A percentile compares a stretch with the other conserved stretches of the same genome.
phyloP scores from a whole-genome alignment of 768 basidiomycete genomes.

The Roridomyces roridus region DNA sequence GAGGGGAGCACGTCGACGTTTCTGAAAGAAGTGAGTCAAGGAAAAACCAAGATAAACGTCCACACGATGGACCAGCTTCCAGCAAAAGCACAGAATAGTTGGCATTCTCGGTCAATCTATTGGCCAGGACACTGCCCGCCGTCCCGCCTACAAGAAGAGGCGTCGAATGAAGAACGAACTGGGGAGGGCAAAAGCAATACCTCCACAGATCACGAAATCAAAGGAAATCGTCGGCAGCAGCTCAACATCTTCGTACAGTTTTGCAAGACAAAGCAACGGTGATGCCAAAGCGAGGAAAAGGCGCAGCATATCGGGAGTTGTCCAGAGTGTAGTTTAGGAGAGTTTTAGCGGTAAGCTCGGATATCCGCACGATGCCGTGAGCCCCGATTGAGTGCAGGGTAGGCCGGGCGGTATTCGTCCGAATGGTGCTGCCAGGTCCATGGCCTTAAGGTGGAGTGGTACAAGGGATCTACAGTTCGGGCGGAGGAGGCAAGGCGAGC shows the following conservation, averaged over 20 bases:
- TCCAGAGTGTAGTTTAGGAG: too few relatives aligned
- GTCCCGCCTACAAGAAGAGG: slow-evolving; percentile 2
- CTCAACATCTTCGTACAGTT: neutral
- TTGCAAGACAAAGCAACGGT: neutral
- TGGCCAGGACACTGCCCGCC: slow-evolving; percentile 2
- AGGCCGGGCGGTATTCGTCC: too few relatives aligned
- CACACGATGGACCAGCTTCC: slow-evolving; percentile 1
- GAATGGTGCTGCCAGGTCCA: too few relatives aligned
- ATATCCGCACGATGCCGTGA: too few relatives aligned
- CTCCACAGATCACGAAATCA: slow-evolving; percentile 5
- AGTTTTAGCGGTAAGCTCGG: too few relatives aligned
- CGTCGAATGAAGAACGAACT: neutral
- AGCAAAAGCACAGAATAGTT: neutral
- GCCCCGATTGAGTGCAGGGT: too few relatives aligned
- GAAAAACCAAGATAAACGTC: neutral
- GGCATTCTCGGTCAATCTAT: slow-evolving; percentile 2
- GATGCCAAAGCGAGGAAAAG: neutral
- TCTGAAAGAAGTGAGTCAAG: neutral
- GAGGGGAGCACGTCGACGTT: neutral
- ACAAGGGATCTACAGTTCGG: too few relatives aligned
- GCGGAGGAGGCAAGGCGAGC: too few relatives aligned
- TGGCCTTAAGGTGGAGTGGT: too few relatives aligned
- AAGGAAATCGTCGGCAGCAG: neutral
- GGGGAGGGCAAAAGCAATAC: neutral
- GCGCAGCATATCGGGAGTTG: neutral